These are phyloP conservation scores for Lomentospora prolificans DNA, from an alignment of 2,329 filamentous ascomycete genomes.

Conservation along the genomic window DNA sequence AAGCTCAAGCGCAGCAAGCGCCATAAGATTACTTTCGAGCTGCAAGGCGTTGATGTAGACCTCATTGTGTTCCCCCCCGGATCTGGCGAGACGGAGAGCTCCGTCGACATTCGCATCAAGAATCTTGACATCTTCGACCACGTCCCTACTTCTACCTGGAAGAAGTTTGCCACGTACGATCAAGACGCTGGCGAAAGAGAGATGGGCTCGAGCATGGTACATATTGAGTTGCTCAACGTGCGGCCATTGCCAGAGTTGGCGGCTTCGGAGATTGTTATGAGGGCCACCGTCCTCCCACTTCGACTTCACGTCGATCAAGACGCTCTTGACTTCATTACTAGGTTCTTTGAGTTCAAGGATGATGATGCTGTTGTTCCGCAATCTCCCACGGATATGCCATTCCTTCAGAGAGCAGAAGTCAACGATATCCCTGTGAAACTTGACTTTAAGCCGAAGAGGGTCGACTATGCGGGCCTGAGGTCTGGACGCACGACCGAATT, in stretches of 20 bases:
- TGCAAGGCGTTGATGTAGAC: conserved; percentile 76
- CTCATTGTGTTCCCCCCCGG: conserved; percentile 68
- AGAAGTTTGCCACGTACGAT: conserved; percentile 93
- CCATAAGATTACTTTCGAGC: conserved; percentile 93
- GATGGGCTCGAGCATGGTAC: conserved; percentile 78
- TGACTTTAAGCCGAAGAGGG: conserved; percentile 97
- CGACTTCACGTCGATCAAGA: conserved; percentile 95
- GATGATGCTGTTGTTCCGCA: conserved; percentile 46
- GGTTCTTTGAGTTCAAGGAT: conserved; percentile 97
- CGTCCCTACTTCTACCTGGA: conserved; percentile 92
- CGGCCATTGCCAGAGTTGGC: conserved; percentile 75
- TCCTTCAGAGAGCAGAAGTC: conserved; percentile 83
- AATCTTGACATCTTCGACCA: conserved; percentile 91
- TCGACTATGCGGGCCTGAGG: conserved; percentile 85
- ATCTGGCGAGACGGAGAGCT: conserved; percentile 75
- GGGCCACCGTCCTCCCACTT: conserved; percentile 69
- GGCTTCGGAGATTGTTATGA: conserved; percentile 81
- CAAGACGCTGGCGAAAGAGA: conserved; percentile 79
- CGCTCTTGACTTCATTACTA: conserved; percentile 89
- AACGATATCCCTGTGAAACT: conserved; percentile 71
- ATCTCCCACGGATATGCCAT: conserved; percentile 64
- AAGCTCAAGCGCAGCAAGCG: conserved; percentile 75
- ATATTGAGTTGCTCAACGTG: conserved; percentile 79
- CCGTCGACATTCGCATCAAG: conserved; percentile 70
- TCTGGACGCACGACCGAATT: conserved; percentile 95